Percentiles rank a stretch among this genome's conserved stretches.
Conservation (phyloP, 768 basidiomycete genomes). For the Infundibulicybe gibba region DNA sequence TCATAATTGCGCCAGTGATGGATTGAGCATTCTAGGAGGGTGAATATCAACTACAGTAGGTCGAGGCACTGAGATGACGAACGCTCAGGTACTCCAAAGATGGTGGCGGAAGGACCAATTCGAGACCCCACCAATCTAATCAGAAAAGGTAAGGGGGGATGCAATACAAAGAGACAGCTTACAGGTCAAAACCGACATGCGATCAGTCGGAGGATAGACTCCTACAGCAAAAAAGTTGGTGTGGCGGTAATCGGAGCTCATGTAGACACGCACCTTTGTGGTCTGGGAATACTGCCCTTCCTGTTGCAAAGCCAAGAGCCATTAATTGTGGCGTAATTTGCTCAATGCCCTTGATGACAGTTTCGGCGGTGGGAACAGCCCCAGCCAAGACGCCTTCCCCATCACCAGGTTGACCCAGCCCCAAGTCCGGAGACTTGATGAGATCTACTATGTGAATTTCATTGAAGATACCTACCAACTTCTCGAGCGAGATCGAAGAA, state of each 20-base stretch:
- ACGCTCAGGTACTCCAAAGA: slow-evolving; percentile 59
- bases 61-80: slow-evolving; percentile 17
- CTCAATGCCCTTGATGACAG: slow-evolving; percentile 63
- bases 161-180: slow-evolving; percentile 16
- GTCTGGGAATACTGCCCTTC: slow-evolving; percentile 58
- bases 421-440: slow-evolving; percentile 57
- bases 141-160: slow-evolving; percentile 1
- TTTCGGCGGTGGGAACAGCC: slow-evolving; percentile 71
- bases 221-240: slow-evolving; percentile 25
- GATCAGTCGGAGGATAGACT: slow-evolving; percentile 69
- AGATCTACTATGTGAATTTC: slow-evolving; percentile 63
- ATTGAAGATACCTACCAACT: slow-evolving; percentile 46
- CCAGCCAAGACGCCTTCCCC: slow-evolving; percentile 68
- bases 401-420: slow-evolving; percentile 72
- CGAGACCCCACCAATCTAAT: slow-evolving; percentile 90
- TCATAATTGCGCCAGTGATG: slow-evolving; percentile 59
- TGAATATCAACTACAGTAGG: not conserved
- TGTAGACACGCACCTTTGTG: slow-evolving; percentile 46
- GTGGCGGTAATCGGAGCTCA: not conserved
- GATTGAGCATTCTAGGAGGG: slow-evolving; percentile 49
- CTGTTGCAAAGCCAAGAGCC: slow-evolving; percentile 75
- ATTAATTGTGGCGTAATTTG: slow-evolving; percentile 76
- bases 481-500: slow-evolving; percentile 44
- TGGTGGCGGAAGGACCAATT: slow-evolving; percentile 71
- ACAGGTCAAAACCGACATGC: slow-evolving; percentile 81